These are phyloP conservation scores for Kalmusia sp. DNA, from an alignment of 2,329 filamentous ascomycete species.

Conservation along the genomic window DNA sequence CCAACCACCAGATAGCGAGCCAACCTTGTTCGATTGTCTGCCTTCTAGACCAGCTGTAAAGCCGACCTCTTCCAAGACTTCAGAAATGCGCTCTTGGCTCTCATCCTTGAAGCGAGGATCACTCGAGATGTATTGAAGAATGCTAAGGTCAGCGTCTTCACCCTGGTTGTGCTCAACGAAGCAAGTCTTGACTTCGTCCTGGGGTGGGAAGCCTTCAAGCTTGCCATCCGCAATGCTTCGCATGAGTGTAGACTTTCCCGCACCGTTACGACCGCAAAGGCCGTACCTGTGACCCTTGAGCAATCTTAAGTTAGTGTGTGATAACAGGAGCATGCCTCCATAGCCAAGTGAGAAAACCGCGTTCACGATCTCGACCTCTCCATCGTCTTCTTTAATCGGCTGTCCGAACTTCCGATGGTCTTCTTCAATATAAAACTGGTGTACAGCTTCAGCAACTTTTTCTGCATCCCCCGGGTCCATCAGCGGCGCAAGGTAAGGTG, in stretches of 20 bases:
- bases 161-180: conserved; percentile 99
- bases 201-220: conserved; percentile 93
- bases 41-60: conserved; percentile 91
- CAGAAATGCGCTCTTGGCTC: conserved; percentile 79
- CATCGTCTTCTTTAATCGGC: conserved; percentile 85
- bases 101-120: conserved; percentile 84
- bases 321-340: conserved; percentile 94
- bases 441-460: conserved; percentile 74
- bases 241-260: conserved; percentile 99
- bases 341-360: conserved; percentile 97
- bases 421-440: conserved; percentile 80
- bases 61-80: conserved; percentile 88
- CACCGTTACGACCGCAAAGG: conserved; percentile 95
- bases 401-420: conserved; percentile 87
- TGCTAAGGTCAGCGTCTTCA: conserved; percentile 95
- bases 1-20: conserved; percentile 96
- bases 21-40: conserved; percentile 86
- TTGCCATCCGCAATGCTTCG: conserved; percentile 94
- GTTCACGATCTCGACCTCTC: conserved; percentile 95
- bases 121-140: conserved; percentile 89
- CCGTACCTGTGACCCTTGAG: conserved; percentile 97
- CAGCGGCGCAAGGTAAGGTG: conserved; percentile 77
- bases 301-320: conserved; percentile 92
- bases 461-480: conserved; percentile 68
- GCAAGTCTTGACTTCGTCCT: conserved; percentile 91